phyloP scores from a whole-genome alignment of 169 alveolate genomes.

The Eimeria maxima region DNA sequence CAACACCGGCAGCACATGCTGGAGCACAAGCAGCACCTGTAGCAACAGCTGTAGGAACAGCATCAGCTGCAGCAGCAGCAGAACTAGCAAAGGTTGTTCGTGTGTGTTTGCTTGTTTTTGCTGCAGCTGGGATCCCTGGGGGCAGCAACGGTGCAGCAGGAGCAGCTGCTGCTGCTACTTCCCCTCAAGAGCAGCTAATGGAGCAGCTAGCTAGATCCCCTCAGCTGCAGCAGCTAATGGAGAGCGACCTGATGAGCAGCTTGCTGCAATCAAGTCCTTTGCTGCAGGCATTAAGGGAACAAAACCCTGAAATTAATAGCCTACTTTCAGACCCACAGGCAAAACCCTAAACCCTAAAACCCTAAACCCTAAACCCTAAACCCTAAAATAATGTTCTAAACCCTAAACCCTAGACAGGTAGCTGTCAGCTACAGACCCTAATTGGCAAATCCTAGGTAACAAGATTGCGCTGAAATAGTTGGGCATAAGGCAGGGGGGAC shows the following conservation, averaged over 20 bases:
- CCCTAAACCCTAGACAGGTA: not conserved
- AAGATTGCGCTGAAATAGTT: not conserved
- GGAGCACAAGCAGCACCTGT: not conserved
- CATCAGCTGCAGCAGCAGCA: not conserved
- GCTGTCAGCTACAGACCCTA: no score
- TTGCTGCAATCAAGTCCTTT: constrained; percentile 87
- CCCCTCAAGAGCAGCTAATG: constrained; percentile 4
- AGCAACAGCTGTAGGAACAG: not conserved
- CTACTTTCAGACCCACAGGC: constrained; percentile 87
- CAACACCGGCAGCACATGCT: no score
- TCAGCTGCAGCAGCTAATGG: constrained; percentile 82
- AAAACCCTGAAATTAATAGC: constrained; percentile 87
- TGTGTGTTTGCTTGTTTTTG: not conserved
- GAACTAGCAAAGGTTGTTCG: not conserved
- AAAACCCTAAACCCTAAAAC: not conserved
- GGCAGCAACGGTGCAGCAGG: not conserved
- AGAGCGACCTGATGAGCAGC: constrained; percentile 85
- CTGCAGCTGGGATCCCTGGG: constrained; percentile 15
- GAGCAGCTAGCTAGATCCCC: constrained; percentile 82
- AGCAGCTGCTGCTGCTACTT: no score
- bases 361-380: constrained; percentile 1
- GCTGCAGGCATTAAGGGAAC: constrained; percentile 85
- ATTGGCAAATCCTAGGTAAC: no score
- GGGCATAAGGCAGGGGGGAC: not conserved
- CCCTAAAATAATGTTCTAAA: not conserved